Base-by-base conservation (phyloP, 768 basidiomycete genomes). In the Tulasnella sp. region DNA sequence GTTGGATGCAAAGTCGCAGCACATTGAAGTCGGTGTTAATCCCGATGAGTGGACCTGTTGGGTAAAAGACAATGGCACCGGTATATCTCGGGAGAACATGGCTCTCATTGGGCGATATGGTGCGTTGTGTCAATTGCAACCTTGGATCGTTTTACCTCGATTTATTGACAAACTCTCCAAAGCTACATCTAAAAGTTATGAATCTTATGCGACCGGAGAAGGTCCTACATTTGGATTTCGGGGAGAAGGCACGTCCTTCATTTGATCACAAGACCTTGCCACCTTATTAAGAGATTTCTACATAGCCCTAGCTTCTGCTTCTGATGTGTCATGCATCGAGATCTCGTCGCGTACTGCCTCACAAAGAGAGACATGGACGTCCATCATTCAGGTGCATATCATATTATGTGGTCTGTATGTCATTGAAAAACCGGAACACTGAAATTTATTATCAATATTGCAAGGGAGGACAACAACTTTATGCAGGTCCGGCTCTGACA, bases 61-160 rank as follows among this genome's bases (percentile, higher is more conserved):
- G 77, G 83, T 92, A 7, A 72, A 73, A 58, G 93, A 98, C 66
- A 75, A 95, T 61, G 93, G 93, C 0, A 58, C 58, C 47, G 93
- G 93, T 1, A 81, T 96, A 44, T 66, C 66, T 32, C 75, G 73
- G 60, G 73, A 74, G 5, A 76, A 74, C 1, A 66, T 95, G 56
- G 65, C 61, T 24, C 54, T 67, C 13, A 67, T 92, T 6, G 72
- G 84, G 87, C 62, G 57, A 83, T 67, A 9, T n/a, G 39, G 48
- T 24, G 28, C 20, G 28, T 27, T 4, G 46, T 33, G 35, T 48
- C 31, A 33, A 27, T 31, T 29, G 47, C 33, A 45, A 12, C 44
- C 28, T 12, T 19, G 47, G 20, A 27, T 9, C 34, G 16, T 35
- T 35, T 4, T 47, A 32, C 48, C n/a, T 24, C 28, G 24, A 51